A percentile compares a stretch with the other conserved stretches of the same genome.
These are phyloP conservation scores for Alternaria sp. DNA, from an alignment of 2,329 filamentous ascomycete species.

Conservation along the genomic window DNA sequence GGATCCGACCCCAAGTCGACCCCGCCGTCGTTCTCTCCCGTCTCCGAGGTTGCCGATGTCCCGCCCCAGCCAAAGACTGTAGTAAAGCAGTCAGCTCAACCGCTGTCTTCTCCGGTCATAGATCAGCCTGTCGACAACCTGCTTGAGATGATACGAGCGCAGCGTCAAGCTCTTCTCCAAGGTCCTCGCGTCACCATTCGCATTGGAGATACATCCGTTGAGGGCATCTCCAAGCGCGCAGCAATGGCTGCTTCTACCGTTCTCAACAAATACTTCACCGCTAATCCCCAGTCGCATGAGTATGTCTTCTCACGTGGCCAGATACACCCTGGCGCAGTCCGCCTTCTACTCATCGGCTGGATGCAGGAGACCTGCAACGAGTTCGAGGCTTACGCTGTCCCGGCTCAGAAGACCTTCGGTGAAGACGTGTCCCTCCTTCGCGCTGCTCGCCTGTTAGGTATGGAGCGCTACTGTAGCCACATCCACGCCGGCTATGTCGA, in stretches of 20 bases:
- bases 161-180: constrained; percentile 9
- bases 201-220: constrained; percentile 5
- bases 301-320: constrained; percentile 2
- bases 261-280: constrained; percentile 13
- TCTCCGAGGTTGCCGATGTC: neutral
- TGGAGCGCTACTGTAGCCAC: constrained; percentile 18
- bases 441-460: constrained; percentile 17
- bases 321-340: constrained; percentile 7
- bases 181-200: constrained; percentile 13
- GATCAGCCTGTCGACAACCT: constrained; percentile 11
- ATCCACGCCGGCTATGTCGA: constrained; percentile 4
- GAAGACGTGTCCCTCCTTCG: constrained; percentile 14
- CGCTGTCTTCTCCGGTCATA: neutral
- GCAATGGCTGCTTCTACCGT: constrained; percentile 21
- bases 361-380: constrained; percentile 1
- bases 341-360: constrained; percentile 13
- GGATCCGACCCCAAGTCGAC: neutral
- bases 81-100: neutral
- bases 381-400: constrained; percentile 13
- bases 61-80: neutral
- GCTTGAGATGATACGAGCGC: constrained; percentile 10
- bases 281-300: constrained; percentile 6
- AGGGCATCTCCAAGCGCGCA: constrained; percentile 12
- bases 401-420: constrained; percentile 1
- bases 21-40: neutral